phyloP scores from a whole-genome alignment of 106 monocot species.

The Gastrodia elata region DNA sequence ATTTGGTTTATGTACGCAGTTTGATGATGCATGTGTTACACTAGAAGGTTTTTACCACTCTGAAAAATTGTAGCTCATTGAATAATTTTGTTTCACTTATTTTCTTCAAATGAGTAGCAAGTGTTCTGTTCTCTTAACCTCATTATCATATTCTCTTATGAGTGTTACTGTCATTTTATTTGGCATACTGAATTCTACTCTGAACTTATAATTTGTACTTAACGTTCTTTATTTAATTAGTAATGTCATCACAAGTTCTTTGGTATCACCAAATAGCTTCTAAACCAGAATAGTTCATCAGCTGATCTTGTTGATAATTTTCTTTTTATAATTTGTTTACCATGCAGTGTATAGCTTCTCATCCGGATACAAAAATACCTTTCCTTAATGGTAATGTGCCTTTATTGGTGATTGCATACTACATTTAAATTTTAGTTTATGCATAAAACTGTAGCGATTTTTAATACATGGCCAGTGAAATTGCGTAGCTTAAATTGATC shows the following conservation, averaged over 20 bases:
- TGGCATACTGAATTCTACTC: neutral
- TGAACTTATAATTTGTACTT: neutral
- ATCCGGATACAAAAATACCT: conserved; percentile 41
- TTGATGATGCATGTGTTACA: neutral
- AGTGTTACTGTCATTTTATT: neutral
- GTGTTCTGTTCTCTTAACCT: neutral
- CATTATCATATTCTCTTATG: neutral
- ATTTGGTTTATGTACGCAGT: neutral
- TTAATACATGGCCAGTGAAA: neutral
- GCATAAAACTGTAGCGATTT: neutral
- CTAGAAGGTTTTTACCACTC: neutral
- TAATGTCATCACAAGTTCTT: neutral
- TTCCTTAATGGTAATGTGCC: conserved; percentile 48
- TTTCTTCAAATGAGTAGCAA: no score
- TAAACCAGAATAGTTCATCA: neutral
- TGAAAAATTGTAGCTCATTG: neutral
- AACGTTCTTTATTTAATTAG: neutral
- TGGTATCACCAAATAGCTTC: neutral
- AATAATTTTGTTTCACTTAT: no score
- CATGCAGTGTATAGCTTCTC: conserved; percentile 53
- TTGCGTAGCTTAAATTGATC: neutral
- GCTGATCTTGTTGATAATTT: conserved; percentile 9
- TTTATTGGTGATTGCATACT: neutral
- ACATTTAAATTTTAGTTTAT: neutral
- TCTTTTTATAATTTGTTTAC: conserved; percentile 5